Conservation (phyloP, 139 green algal genomes). For the Closterium sp. region DNA sequence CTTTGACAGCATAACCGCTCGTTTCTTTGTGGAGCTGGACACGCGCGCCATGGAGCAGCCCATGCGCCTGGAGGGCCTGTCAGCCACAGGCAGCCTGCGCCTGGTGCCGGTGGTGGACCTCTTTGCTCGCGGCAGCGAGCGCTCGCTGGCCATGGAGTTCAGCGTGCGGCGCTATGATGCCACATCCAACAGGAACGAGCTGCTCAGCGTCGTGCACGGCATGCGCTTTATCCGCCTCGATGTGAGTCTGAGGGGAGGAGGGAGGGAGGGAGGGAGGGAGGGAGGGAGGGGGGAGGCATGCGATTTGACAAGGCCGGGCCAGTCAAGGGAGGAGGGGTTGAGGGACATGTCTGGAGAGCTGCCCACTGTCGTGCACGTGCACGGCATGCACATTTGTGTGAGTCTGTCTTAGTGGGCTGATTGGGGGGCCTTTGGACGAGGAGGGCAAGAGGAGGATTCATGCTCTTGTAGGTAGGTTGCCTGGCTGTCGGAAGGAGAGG, state of each 20-base stretch:
- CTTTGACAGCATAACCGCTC: constrained; percentile 12
- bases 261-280: too few species aligned
- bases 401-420: neutral
- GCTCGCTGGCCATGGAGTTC: constrained; percentile 11
- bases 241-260: neutral
- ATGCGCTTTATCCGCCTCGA: constrained; percentile 42
- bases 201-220: constrained; percentile 40
- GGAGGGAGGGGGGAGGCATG: too few species aligned
- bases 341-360: constrained; percentile 1
- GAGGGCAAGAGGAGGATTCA: too few species aligned
- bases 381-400: constrained; percentile 9
- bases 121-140: constrained; percentile 11
- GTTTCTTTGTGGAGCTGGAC: constrained; percentile 42
- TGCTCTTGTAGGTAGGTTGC: too few species aligned
- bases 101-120: constrained; percentile 17
- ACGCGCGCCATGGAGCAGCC: neutral
- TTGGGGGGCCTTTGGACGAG: too few species aligned
- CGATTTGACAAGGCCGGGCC: too few species aligned
- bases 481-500: too few species aligned
- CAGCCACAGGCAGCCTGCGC: neutral
- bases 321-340: too few species aligned
- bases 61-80: neutral
- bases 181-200: constrained; percentile 1
- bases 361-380: constrained; percentile 12
- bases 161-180: constrained; percentile 16